Evolutionary conservation across 177 flowering plant species (phyloP), one percentile per base, ranked within the genome.

Genomic region (Vitis hybrid): DNA sequence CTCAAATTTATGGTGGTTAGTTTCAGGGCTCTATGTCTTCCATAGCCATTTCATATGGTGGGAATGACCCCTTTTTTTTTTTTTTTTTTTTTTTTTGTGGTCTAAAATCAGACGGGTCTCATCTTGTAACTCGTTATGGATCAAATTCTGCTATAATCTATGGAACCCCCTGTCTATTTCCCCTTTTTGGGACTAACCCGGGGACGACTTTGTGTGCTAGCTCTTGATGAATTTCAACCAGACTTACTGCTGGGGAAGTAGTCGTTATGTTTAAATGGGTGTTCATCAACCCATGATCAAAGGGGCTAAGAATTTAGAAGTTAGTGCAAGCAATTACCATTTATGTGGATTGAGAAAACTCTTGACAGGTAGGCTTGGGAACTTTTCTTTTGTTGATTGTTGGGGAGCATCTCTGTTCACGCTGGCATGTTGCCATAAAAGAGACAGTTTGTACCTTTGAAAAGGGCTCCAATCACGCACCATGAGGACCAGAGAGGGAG

Each of bases 191-290:
- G 98, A 18, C 73, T 94, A 56, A 89, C 97, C 88, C 10, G 99
- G 99, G 0, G 88, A 88, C 75, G 98, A 97, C 62, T 94, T 94
- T 79, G 91, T 93, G 1, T 94, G 99, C 80, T 98, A 98, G 15
- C 91, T 95, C 62, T 61, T 89, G 12, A 49, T 88, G 81, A 82
- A 77, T n/a, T 81, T 89, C 1, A 78, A 70, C 65, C 96, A 89
- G 45, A 97, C 99, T n/a, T 95, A 89, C 69, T 95, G 98, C 73
- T 95, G 99, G 99, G 99, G 99, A 23, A 89, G 82, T 72, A 90
- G 88, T 70, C 74, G 78, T 21, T 91, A 82, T 59, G 77, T 95
- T 4, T 84, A 83, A 67, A 91, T 87, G 89, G 99, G 98, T 18
- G 90, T 87, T 51, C 94, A 93, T 58, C 93, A 90, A 54, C 91